Conservation (phyloP, 2,329 filamentous ascomycete species). For the Fonsecaea erecta region DNA sequence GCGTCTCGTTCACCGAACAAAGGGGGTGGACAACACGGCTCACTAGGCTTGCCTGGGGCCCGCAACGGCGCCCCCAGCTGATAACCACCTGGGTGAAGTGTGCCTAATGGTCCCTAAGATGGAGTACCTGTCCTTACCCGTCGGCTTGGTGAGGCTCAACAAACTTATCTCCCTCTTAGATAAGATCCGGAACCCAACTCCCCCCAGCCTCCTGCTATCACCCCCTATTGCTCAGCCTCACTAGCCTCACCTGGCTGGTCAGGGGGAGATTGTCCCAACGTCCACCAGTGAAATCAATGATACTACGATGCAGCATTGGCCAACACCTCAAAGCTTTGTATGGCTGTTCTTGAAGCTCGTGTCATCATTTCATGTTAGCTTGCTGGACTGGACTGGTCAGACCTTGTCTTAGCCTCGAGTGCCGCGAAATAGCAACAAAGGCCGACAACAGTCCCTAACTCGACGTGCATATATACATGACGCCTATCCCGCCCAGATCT, state of each 20-base stretch:
- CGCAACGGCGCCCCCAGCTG: not conserved
- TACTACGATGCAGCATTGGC: too few species aligned
- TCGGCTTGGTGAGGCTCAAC: not conserved
- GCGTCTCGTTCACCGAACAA: not conserved
- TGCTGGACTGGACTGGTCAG: constrained; percentile 5
- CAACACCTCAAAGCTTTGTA: not conserved
- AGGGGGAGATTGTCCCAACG: not conserved
- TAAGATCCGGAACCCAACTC: not conserved
- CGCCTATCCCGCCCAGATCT: constrained; percentile 9
- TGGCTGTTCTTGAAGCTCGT: constrained; percentile 12
- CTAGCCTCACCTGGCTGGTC: too few species aligned
- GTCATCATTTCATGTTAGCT: constrained; percentile 27
- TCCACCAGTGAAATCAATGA: not conserved
- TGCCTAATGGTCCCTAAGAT: not conserved
- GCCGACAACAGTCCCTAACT: constrained; percentile 20
- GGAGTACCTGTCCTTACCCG: not conserved
- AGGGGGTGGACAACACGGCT: not conserved
- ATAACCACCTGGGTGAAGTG: not conserved
- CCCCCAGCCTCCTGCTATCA: not conserved
- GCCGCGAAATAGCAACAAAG: not conserved
- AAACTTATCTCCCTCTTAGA: not conserved
- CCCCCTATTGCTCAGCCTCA: not conserved
- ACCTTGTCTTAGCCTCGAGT: not conserved
- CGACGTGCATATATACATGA: constrained; percentile 29
- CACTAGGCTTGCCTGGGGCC: not conserved